These are phyloP conservation scores for Ganoderma boninense DNA, from an alignment of 1,284 basidiomycete genomes.

Conservation along the genomic window DNA sequence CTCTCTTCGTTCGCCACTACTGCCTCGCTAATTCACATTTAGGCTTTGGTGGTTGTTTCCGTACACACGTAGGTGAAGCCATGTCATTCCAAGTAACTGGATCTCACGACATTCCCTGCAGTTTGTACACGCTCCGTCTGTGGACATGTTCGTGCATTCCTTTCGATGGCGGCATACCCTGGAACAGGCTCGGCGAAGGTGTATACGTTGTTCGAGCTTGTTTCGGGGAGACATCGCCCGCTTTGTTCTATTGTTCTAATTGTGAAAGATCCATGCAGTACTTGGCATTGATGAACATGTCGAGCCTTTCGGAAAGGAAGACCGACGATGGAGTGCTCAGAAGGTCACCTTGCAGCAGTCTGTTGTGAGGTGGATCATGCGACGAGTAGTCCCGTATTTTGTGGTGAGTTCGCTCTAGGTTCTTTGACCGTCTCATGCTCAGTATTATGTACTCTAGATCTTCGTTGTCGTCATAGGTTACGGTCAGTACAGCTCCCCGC, in stretches of 20 bases:
- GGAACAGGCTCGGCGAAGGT: too few relatives aligned
- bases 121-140: slow-evolving; percentile 31
- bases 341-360: slow-evolving; percentile 16
- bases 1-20: background rate
- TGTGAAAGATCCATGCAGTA: slow-evolving; percentile 5
- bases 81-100: background rate
- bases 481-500: slow-evolving; percentile 17
- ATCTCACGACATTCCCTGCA: background rate
- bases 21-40: background rate
- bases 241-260: background rate
- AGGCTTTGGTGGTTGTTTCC: slow-evolving; percentile 32
- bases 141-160: slow-evolving; percentile 30
- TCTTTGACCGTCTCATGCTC: background rate
- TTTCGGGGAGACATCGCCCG: too few relatives aligned
- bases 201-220: too few relatives aligned
- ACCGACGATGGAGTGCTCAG: slow-evolving; percentile 27
- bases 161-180: background rate
- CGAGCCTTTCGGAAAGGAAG: slow-evolving; percentile 29
- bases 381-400: slow-evolving; percentile 24
- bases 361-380: slow-evolving; percentile 27
- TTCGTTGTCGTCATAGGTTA: slow-evolving; percentile 28
- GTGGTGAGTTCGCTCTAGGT: slow-evolving; percentile 15
- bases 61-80: slow-evolving; percentile 30
- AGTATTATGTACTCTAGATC: slow-evolving; percentile 5
- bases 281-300: slow-evolving; percentile 29